Conservation (phyloP, 75 land plant genomes). For the Chamaecyparis obtusa region DNA sequence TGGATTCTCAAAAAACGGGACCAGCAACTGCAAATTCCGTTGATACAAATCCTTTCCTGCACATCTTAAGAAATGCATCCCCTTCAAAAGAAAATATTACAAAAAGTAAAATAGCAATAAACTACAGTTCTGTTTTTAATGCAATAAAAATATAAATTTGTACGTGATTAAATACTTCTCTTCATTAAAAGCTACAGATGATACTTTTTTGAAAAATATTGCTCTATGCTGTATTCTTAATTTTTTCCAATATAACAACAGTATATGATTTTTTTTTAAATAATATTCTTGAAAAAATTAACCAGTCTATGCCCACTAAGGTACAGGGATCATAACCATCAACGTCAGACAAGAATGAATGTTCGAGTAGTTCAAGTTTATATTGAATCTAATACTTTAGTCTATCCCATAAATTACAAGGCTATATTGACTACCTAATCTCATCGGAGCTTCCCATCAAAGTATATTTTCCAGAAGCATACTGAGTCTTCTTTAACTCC, state of each 20-base stretch:
- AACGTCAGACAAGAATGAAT: neutral
- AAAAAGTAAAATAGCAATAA: neutral
- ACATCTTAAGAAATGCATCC: neutral
- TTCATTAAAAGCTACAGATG: neutral
- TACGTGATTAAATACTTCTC: neutral
- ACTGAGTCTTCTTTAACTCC: no score
- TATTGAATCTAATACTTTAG: no score
- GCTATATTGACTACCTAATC: no score
- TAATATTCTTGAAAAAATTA: neutral
- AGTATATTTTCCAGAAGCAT: no score
- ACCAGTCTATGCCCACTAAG: neutral
- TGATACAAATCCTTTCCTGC: slow-evolving; percentile 74
- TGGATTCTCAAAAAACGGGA: slow-evolving; percentile 82
- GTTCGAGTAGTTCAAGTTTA: no score
- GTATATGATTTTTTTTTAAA: no score
- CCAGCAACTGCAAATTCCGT: slow-evolving; percentile 77
- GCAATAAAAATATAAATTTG: neutral
- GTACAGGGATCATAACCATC: neutral
- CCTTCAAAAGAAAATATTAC: neutral
- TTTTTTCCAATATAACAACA: no score
- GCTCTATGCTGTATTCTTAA: no score
- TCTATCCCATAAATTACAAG: no score
- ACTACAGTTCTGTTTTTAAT: neutral
- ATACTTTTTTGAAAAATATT: neutral
- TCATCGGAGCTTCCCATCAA: no score